These are phyloP conservation scores for Neonectria faginata DNA, from an alignment of 2,329 filamentous ascomycete species.

Conservation along the genomic window DNA sequence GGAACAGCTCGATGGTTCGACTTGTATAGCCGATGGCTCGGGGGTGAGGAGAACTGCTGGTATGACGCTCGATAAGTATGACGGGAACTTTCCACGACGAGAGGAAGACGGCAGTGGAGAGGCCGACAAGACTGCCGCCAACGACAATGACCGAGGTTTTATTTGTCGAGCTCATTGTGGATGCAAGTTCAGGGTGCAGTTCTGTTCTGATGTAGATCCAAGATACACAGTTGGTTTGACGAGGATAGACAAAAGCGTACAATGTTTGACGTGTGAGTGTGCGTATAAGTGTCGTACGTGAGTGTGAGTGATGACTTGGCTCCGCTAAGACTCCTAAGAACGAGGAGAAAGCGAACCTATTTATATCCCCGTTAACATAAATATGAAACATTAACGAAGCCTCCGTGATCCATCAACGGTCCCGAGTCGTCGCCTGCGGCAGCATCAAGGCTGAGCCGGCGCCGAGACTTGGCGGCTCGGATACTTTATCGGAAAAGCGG, in stretches of 20 bases:
- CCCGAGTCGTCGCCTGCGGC: not conserved
- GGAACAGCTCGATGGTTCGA: slow-evolving; percentile 54
- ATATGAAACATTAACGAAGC: not conserved
- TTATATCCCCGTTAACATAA: not conserved
- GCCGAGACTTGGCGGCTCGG: slow-evolving; percentile 5
- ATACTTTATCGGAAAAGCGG: slow-evolving; percentile 7
- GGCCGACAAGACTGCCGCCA: slow-evolving; percentile 55
- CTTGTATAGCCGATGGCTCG: slow-evolving; percentile 52
- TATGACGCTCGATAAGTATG: slow-evolving; percentile 54
- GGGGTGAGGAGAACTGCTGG: slow-evolving; percentile 51
- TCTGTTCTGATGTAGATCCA: not conserved
- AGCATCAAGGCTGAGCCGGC: not conserved
- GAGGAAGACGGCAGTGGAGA: slow-evolving; percentile 54
- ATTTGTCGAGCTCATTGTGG: slow-evolving; percentile 8
- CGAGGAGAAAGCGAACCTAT: not conserved
- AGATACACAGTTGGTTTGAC: not conserved
- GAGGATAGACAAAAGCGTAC: not conserved
- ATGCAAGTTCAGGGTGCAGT: not conserved
- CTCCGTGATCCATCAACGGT: not conserved
- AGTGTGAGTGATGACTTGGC: not conserved
- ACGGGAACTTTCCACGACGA: slow-evolving; percentile 46
- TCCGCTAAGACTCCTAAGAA: not conserved
- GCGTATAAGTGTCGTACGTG: not conserved
- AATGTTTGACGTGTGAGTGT: not conserved
- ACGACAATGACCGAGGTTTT: slow-evolving; percentile 51